phyloP scores from a whole-genome alignment of 2,329 filamentous ascomycete genomes.

The Aspergillus luchuensis region DNA sequence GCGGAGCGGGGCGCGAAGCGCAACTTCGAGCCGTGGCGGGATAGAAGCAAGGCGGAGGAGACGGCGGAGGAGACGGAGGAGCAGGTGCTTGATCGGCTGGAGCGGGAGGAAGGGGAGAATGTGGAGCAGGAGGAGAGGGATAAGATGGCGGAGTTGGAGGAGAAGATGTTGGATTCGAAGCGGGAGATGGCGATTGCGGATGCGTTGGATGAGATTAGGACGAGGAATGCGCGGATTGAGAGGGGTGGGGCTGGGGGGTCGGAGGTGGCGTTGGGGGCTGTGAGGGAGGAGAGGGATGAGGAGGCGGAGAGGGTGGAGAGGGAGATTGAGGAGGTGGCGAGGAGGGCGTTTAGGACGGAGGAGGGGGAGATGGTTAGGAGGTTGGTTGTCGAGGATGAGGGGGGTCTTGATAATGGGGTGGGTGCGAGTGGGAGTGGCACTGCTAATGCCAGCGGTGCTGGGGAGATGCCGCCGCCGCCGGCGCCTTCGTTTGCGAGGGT shows the following conservation, averaged over 20 bases:
- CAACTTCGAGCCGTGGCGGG: conserved; percentile 90
- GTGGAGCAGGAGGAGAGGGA: conserved; percentile 72
- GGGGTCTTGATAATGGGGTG: conserved; percentile 35
- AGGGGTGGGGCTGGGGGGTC: conserved; percentile 66
- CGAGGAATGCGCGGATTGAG: conserved; percentile 84
- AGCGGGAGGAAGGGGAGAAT: conserved; percentile 69
- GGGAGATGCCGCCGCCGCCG: conserved; percentile 55
- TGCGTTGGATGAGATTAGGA: conserved; percentile 90
- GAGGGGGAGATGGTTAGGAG: conserved; percentile 57
- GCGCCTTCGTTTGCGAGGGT: conserved; percentile 67
- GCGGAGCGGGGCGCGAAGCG: conserved; percentile 81
- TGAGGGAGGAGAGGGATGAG: conserved; percentile 57
- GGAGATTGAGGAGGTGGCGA: conserved; percentile 82
- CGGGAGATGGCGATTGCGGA: conserved; percentile 96
- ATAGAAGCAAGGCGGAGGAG: conserved; percentile 55
- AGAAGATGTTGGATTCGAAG: conserved; percentile 89
- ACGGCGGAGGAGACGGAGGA: conserved; percentile 76
- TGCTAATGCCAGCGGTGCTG: conserved; percentile 16
- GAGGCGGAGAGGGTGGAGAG: conserved; percentile 68
- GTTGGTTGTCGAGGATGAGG: conserved; percentile 52
- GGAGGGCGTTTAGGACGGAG: conserved; percentile 71
- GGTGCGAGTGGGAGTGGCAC: background rate
- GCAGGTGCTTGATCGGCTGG: conserved; percentile 79
- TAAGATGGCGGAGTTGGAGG: conserved; percentile 92
- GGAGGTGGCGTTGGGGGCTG: conserved; percentile 58